Conservation (phyloP, 1,284 basidiomycete species). For the Ustilago loliicola region DNA sequence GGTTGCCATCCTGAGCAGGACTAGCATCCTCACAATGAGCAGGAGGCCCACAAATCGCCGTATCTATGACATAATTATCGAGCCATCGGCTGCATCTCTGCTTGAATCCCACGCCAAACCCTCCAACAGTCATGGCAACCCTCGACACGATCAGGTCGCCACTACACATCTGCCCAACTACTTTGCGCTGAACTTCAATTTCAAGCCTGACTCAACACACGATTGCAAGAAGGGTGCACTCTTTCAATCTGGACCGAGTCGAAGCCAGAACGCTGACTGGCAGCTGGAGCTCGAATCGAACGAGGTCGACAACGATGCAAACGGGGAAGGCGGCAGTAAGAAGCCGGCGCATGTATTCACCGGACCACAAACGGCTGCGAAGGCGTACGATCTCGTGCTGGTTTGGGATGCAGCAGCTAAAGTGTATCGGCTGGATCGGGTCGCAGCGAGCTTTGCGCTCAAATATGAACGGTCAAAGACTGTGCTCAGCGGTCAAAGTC, state of each 20-base stretch:
- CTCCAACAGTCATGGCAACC: not conserved
- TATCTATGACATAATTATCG: conserved; percentile 29
- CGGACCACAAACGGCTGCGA: conserved; percentile 32
- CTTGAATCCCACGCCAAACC: conserved; percentile 10
- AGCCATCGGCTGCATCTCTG: conserved; percentile 26
- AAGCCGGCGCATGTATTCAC: conserved; percentile 43
- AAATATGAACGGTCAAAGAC: conserved; percentile 49
- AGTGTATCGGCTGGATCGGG: conserved; percentile 27
- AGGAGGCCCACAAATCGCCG: conserved; percentile 9
- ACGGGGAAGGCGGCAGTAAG: not conserved
- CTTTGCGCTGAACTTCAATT: conserved; percentile 49
- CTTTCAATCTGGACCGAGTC: conserved; percentile 14
- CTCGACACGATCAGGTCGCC: too few species aligned
- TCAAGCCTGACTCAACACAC: conserved; percentile 47
- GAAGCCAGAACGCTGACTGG: conserved; percentile 34
- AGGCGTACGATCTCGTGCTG: conserved; percentile 38
- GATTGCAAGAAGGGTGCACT: conserved; percentile 41
- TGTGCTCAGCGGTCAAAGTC: conserved; percentile 23
- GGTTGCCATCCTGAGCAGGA: not conserved
- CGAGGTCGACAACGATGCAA: conserved; percentile 3
- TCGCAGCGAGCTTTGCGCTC: conserved; percentile 41
- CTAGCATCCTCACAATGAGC: conserved; percentile 15
- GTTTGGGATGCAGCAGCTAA: conserved; percentile 31
- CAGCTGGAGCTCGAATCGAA: conserved; percentile 43
- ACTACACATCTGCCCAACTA: conserved; percentile 13